Base-by-base conservation (phyloP, 768 basidiomycete species). In the Boletus edulis region DNA sequence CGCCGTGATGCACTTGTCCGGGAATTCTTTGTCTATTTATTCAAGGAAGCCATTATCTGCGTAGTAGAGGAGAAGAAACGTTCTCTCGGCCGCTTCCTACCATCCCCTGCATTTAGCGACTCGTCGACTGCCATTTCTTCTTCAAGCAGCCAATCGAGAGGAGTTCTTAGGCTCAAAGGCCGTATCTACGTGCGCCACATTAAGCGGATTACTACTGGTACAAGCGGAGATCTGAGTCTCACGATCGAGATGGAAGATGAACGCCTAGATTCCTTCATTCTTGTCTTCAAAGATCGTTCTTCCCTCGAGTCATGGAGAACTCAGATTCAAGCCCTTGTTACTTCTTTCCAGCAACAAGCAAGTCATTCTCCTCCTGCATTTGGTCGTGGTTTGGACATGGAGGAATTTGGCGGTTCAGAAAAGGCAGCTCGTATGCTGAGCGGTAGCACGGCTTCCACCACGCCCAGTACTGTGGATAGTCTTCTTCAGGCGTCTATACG, bases 181-280 rank as follows among this genome's bases (percentile, higher is more conserved):
- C 80, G 95, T 46, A 97, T 99, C 60, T 98, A 95, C 72, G 88
- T 98, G 37, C 83, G 91, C 24, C 96, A 98, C 72, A 94, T 99
- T 72, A 87, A 88, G 62, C 85, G 87, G 51, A 89, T 99, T 50
- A 86, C 86, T 29, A 89, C 94, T 55, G 86, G 86, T 34, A 87
- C 87, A 3, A 78, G 83, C 10, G 86, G 86, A 34, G 95, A 96
- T 70, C 80, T 97, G 75, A 95, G 92, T 67, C 79, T 98, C 58
- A 97, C 96, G 5, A 96, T 99, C 65, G 89, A 93, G 63, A 98
- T 99, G 94, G 92, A 94, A 74, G 96, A 98, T 67, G 93, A 96
- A 66, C 78, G 80, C 35, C 76, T 97, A 52, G 95, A 97, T 57
- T 91, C 89, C 48, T 98, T 99, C 74, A 96, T 98, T 71, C 81